Evolutionary conservation across 2,329 filamentous ascomycete species (phyloP).

Genomic region (Talaromyces piceae): DNA sequence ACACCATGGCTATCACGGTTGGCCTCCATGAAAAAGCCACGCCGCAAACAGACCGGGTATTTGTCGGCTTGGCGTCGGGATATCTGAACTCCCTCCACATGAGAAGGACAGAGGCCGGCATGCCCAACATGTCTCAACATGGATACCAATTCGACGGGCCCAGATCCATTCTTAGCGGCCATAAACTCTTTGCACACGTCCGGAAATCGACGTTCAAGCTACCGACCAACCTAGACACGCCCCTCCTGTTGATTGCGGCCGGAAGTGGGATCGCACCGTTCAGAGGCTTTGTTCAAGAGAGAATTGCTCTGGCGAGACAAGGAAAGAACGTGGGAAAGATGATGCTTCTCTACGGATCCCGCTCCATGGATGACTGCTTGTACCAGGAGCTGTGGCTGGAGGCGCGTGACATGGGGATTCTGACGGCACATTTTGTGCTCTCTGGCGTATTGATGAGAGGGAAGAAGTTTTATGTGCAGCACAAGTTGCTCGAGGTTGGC

Average conservation of each 20-base stretch:
- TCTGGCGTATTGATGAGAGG: neutral
- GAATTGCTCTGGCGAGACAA: neutral
- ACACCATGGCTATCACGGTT: neutral
- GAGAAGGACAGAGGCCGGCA: no score
- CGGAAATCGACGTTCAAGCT: slow-evolving; percentile 5
- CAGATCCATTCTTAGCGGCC: neutral
- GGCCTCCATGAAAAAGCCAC: neutral
- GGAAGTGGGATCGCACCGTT: slow-evolving; percentile 12
- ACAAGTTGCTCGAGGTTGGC: neutral
- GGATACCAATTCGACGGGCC: no score
- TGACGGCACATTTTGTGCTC: neutral
- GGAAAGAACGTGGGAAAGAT: neutral
- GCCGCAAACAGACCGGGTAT: neutral
- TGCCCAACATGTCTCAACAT: no score
- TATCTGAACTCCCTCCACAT: neutral
- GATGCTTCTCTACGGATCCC: neutral
- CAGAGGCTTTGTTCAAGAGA: slow-evolving; percentile 14
- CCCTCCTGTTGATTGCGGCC: slow-evolving; percentile 11
- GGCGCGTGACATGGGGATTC: no score
- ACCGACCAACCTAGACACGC: neutral
- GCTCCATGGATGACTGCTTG: neutral
- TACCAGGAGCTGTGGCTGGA: neutral
- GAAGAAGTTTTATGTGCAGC: neutral
- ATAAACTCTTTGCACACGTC: neutral
- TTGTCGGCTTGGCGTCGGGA: neutral